These are phyloP conservation scores for Candida boleticola DNA, from an alignment of 805 yeast species.

Conservation along the genomic window DNA sequence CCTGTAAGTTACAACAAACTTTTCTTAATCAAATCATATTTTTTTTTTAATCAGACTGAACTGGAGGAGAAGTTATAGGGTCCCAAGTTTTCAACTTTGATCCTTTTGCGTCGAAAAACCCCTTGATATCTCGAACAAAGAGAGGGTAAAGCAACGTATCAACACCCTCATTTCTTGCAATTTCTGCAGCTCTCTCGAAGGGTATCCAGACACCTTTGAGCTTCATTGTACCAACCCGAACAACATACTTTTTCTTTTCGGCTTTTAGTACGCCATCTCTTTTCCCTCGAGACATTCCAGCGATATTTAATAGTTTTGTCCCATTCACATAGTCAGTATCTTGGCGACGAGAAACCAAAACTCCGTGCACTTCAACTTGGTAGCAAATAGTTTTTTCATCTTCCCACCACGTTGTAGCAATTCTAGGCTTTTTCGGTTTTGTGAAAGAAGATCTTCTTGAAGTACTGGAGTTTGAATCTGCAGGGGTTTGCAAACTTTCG, in stretches of 20 bases:
- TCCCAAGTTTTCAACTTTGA: slow-evolving; percentile 16
- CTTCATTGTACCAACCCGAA: slow-evolving; percentile 38
- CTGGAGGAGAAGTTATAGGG: background rate
- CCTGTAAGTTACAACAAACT: too few species aligned
- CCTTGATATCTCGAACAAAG: slow-evolving; percentile 29
- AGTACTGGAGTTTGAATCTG: background rate
- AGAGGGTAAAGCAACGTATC: slow-evolving; percentile 31
- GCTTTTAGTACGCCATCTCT: slow-evolving; percentile 39
- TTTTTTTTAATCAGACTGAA: slow-evolving; percentile 1
- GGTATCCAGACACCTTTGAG: slow-evolving; percentile 44
- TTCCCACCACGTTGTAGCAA: slow-evolving; percentile 38
- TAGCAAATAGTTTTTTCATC: slow-evolving; percentile 36
- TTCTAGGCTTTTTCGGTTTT: slow-evolving; percentile 27
- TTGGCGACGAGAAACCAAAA: slow-evolving; percentile 34
- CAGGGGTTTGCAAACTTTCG: background rate
- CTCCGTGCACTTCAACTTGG: slow-evolving; percentile 33
- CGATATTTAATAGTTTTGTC: slow-evolving; percentile 36
- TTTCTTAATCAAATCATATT: too few species aligned
- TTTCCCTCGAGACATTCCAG: slow-evolving; percentile 40
- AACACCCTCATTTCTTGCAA: slow-evolving; percentile 40
- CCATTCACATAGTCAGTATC: slow-evolving; percentile 37
- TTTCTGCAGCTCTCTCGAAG: slow-evolving; percentile 35
- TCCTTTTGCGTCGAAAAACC: slow-evolving; percentile 25
- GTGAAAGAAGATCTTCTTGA: background rate
- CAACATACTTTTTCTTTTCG: slow-evolving; percentile 29